These are phyloP conservation scores for Penicillium vulpinum DNA, from an alignment of 2,329 filamentous ascomycete species.

Conservation along the genomic window DNA sequence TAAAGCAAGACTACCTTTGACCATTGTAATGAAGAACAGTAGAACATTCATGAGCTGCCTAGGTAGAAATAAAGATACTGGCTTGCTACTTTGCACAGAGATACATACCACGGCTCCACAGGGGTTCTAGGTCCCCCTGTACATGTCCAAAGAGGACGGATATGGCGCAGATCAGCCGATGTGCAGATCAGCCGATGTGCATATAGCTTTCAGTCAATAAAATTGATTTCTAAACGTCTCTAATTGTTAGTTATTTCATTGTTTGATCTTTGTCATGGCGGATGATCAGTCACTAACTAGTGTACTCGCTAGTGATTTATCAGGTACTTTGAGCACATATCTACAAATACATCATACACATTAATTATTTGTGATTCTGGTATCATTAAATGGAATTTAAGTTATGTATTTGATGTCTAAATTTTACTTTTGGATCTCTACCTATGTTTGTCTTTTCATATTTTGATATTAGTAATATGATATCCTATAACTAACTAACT, in stretches of 20 bases:
- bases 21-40: not conserved
- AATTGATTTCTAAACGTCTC: not conserved
- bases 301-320: not conserved
- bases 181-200: not conserved
- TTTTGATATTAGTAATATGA: not conserved
- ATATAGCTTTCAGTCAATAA: not conserved
- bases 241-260: too few species aligned
- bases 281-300: not conserved
- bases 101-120: not conserved
- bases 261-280: not conserved
- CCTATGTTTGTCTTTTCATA: not conserved
- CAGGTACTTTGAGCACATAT: not conserved
- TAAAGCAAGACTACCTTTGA: not conserved
- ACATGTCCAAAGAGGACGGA: not conserved
- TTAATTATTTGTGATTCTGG: not conserved
- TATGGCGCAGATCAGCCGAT: constrained; percentile 1
- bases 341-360: not conserved
- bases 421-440: not conserved
- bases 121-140: not conserved
- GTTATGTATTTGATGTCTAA: not conserved
- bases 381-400: not conserved
- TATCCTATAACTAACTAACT: too few species aligned
- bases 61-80: not conserved
- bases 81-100: too few species aligned
- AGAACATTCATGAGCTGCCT: not conserved